phyloP scores from a whole-genome alignment of 2,329 filamentous ascomycete genomes.

The Raffaelea albimanens region DNA sequence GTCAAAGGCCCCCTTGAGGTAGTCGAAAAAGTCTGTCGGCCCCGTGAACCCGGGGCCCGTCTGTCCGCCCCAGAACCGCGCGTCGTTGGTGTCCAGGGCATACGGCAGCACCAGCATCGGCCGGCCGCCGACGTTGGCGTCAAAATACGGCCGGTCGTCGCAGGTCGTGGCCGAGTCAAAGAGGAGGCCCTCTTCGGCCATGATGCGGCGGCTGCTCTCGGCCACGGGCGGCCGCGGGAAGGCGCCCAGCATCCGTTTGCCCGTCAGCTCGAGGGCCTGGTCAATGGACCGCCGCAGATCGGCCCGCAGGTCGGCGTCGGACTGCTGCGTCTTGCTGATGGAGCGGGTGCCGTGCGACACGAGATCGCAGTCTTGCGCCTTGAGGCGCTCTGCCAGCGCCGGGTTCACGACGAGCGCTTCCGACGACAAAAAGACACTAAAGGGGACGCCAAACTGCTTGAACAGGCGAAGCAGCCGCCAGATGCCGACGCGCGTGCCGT shows the following conservation, averaged over 20 bases:
- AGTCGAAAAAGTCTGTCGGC: conserved; percentile 6
- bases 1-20: conserved; percentile 7
- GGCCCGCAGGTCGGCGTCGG: conserved; percentile 1
- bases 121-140: conserved; percentile 2
- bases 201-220: conserved; percentile 6
- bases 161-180: conserved; percentile 8
- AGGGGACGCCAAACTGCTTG: conserved; percentile 1
- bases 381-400: conserved; percentile 1
- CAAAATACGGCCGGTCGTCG: conserved; percentile 8
- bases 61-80: conserved; percentile 8
- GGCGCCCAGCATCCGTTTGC: conserved; percentile 5
- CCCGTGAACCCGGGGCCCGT: conserved; percentile 6
- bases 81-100: conserved; percentile 8
- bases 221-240: conserved; percentile 7
- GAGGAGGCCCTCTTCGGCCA: conserved; percentile 8
- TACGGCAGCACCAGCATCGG: conserved; percentile 8
- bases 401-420: conserved; percentile 3
- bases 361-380: conserved; percentile 5
- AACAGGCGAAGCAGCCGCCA: conserved; percentile 8
- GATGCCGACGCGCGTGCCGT: conserved; percentile 8
- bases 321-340: conserved; percentile 6
- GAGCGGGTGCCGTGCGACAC: conserved; percentile 8
- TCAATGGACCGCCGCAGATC: conserved; percentile 5
- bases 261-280: conserved; percentile 5
- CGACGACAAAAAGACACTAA: conserved; percentile 4